phyloP scores from a whole-genome alignment of 73 alveolate species.

The Loxodes magnus region DNA sequence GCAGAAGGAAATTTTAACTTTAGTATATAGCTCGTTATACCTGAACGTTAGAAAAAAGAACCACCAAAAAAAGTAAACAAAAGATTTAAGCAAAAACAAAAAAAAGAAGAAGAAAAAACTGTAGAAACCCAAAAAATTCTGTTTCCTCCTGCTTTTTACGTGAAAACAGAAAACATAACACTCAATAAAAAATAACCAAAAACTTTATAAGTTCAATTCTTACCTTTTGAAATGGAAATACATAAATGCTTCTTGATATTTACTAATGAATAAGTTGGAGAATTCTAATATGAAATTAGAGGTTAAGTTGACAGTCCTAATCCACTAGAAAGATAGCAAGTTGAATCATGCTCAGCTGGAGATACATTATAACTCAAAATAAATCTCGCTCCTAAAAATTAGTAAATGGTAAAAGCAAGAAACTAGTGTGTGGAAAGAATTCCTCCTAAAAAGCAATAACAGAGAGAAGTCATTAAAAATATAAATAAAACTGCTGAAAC shows the following conservation, averaged over 20 bases:
- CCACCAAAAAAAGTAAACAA: too few species aligned
- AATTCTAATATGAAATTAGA: conserved; percentile 83
- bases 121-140: conserved; percentile 8
- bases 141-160: conserved; percentile 52
- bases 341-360: conserved; percentile 65
- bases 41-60: conserved; percentile 9
- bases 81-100: too few species aligned
- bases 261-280: conserved; percentile 91
- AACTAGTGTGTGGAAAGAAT: conserved; percentile 49
- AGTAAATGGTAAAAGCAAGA: conserved; percentile 46
- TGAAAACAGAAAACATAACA: conserved; percentile 46
- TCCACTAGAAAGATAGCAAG: conserved; percentile 43
- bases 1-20: conserved; percentile 24
- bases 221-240: conserved; percentile 88
- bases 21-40: conserved; percentile 14
- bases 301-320: conserved; percentile 93
- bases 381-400: conserved; percentile 30
- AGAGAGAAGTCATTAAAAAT: too few species aligned
- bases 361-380: conserved; percentile 45
- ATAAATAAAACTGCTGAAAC: too few species aligned
- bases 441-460: too few species aligned
- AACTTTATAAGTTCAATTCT: conserved; percentile 62
- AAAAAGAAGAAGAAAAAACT: conserved; percentile 9
- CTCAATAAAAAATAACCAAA: conserved; percentile 56
- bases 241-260: conserved; percentile 86